Base-by-base conservation (phyloP, 176 grass and related monocot genomes). In the Hsuehochloa calcarea region DNA sequence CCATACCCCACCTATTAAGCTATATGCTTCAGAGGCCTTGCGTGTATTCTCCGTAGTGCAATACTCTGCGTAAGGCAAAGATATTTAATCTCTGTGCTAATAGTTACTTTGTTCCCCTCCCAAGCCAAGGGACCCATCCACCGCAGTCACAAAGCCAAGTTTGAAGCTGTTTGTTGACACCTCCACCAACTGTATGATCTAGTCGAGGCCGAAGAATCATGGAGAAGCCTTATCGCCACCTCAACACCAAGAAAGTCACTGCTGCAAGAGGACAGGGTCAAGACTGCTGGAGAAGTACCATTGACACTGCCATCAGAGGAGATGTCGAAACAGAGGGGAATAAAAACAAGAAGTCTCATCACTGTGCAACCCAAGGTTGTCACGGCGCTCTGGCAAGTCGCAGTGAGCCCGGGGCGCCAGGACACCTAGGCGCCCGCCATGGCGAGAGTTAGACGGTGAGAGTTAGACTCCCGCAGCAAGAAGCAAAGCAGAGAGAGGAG, bases 101-200 rank as follows among this genome's bases (percentile, higher is more conserved):
- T 52, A 17, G 45, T 35, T 80, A 55, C 20, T 80, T 13, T 68
- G 20, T 54, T 41, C 27, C 47, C 62, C 31, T 27, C n/a, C n/a
- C 17, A 81, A 58, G 13, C 65, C 64, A 81, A 68, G 31, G 31
- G 19, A 39, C 11, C 31, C 12, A 68, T 68, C 65, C 79, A 68
- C 50, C 14, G 8, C 20, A 13, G 54, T 61, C 68, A 82, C 54
- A 34, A 62, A 62, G 51, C 37, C 43, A 55, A 58, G 46, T 3
- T 60, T 61, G 68, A 80, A 82, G 15, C 43, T 73, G 54, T 45
- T 82, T 44, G 38, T 72, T 17, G 56, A 83, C 12, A 39, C 19
- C 44, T 65, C 67, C 68, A 61, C 56, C 58, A 64, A 39, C 29
- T 12, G 25, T 17, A 29, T 9, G 20, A 83, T 25, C 29, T 19